Base-by-base conservation (phyloP, 1,284 basidiomycete genomes). In the Ustilago shanxiensis region DNA sequence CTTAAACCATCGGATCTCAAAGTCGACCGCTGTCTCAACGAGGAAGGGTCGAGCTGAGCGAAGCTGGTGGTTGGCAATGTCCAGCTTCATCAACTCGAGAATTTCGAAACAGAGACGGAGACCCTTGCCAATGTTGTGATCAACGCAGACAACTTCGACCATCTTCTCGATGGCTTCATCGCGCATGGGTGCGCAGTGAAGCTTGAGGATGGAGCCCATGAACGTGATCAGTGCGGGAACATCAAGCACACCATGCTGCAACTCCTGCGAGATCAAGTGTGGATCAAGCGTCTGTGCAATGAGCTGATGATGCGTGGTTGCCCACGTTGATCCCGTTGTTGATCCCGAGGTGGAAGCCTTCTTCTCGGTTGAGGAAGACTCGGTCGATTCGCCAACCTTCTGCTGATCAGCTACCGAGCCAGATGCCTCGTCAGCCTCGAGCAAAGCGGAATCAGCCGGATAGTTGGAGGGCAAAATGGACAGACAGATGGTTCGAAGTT, bases 51-150 rank as follows among this genome's bases (percentile, higher is more conserved):
- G 91, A 18, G 95, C 89, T 31, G 93, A 91, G 85, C 95, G 92
- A 22, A 96, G 90, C 87, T 96, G 95, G 87, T 96, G 95, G 85
- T 97, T 97, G 44, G 95, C 94, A 78, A 96, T 94, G 86, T 97
- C 95, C 80, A 97, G 89, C 89, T 95, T 95, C 95, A 97, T 96
- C 77, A 95, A 89, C 88, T 97, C 95, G 60, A 95, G 89, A 69
- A 96, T 92, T 86, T 95, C 94, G 85, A 97, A 91, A 87, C 93
- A 95, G 88, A 92, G 90, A 66, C 92, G 89, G 68, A 96, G 89
- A 13, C 93, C 93, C 65, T 88, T 89, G 61, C 94, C 91, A 28
- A 93, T 91, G 79, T 82, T 74, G 58, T 71, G 63, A 37, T 69
- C 69, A 8, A 77, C 57, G 58, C 68, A 72, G 9, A 79, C 74